Conservation (phyloP, 2,329 filamentous ascomycete genomes). For the Fusarium protoensiforme region DNA sequence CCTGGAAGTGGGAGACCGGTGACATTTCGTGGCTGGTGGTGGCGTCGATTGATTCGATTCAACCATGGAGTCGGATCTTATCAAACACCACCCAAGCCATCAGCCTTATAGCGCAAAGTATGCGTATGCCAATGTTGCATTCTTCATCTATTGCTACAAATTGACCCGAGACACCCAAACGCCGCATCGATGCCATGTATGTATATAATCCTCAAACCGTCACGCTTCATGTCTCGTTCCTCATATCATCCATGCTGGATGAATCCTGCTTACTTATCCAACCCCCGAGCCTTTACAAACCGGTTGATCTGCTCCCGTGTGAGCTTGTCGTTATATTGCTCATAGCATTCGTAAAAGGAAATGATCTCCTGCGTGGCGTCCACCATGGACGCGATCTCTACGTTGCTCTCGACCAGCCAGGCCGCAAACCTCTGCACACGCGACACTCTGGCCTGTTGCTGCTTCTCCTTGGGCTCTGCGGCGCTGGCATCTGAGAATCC, state of each 20-base stretch:
- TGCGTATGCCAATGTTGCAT: neutral
- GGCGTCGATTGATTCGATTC: neutral
- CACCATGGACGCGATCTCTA: constrained; percentile 86
- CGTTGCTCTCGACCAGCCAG: constrained; percentile 87
- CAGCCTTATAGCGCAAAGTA: neutral
- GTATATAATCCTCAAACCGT: neutral
- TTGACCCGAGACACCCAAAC: constrained; percentile 18
- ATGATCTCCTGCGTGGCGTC: constrained; percentile 94
- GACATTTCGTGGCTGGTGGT: constrained; percentile 2
- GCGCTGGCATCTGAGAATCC: constrained; percentile 25
- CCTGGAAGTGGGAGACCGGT: neutral
- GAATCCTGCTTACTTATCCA: constrained; percentile 58
- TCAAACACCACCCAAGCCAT: neutral
- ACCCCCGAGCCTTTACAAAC: constrained; percentile 67
- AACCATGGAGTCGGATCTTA: neutral
- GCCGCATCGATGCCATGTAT: constrained; percentile 10
- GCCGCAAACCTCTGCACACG: constrained; percentile 75
- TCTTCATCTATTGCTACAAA: neutral
- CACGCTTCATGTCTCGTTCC: constrained; percentile 39
- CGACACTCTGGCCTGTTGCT: constrained; percentile 67
- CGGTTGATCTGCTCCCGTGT: constrained; percentile 68
- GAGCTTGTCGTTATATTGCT: constrained; percentile 70
- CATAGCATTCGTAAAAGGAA: constrained; percentile 81
- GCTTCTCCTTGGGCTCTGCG: constrained; percentile 57
- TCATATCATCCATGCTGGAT: constrained; percentile 14